Evolutionary conservation across 1,284 basidiomycete genomes (phyloP), one percentile per base, ranked within the genome.

Genomic region (Dichomitus squalens): DNA sequence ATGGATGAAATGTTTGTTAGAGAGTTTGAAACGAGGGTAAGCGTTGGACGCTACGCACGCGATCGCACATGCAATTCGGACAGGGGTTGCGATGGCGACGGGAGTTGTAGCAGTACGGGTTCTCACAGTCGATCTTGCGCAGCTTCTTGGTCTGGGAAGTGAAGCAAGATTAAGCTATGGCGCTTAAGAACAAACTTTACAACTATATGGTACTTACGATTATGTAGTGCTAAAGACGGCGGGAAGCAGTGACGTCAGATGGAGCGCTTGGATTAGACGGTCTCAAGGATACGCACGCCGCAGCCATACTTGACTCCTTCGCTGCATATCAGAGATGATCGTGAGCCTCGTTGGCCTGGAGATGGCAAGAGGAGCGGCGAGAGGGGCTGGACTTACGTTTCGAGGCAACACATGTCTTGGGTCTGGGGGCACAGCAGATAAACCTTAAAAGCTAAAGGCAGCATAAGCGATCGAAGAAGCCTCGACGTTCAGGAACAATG

Each of bases 291-390:
- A 64, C 79, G 79, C 84, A 77, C 82, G 69, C 89, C 89, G 72
- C 89, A 92, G 66, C 85, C 86, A 67, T 86, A 79, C 74, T 85
- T 84, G 61, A 82, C 86, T 58, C 89, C 90, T 81, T 90, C 86
- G 67, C 90, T 92, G 75, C 31, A 49, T 59, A 53, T 58, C 67
- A 60, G 66, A 62, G 46, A 59, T 58, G 55, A 55, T 58, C 46
- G 62, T 57, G 59, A 56, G 53, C 34, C 55, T 40, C 29, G 29
- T 47, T 33, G 38, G 53, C 11, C 16, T 5, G 55, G 52, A 48
- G 53, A 21, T 33, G 34, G 41, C 53, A 52, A 27, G 31, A 49
- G 47, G 52, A 53, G 47, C 64, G 55, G 55, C 58, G 56, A 49
- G 53, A 66, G 57, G 55, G 52, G 52, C 59, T 55, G 52, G 47